phyloP scores from a whole-genome alignment of 2,329 filamentous ascomycete genomes.

The Aspergillus texensis region DNA sequence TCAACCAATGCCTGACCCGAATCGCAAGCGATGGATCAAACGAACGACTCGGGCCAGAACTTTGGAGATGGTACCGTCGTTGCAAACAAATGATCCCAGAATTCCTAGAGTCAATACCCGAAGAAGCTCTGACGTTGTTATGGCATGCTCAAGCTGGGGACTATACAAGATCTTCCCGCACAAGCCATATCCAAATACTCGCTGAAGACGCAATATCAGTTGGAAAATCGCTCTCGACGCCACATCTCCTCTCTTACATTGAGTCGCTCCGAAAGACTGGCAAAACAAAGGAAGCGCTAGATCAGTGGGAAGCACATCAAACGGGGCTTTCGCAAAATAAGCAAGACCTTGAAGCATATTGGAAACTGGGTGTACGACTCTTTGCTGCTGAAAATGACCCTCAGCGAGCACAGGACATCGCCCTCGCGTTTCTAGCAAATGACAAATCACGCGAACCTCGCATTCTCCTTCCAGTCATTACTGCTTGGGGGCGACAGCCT shows the following conservation, averaged over 20 bases:
- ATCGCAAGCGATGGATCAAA: constrained; percentile 32
- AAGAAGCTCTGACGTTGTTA: constrained; percentile 64
- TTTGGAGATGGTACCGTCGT: constrained; percentile 55
- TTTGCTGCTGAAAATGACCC: constrained; percentile 52
- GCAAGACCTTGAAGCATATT: constrained; percentile 45
- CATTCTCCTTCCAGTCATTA: constrained; percentile 66
- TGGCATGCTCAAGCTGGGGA: constrained; percentile 61
- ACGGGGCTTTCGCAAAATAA: constrained; percentile 53
- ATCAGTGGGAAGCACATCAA: constrained; percentile 64
- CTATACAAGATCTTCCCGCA: constrained; percentile 50
- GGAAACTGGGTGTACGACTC: constrained; percentile 54
- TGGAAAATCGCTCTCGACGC: constrained; percentile 56
- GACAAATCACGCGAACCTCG: constrained; percentile 48
- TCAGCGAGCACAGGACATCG: constrained; percentile 53
- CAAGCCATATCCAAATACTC: constrained; percentile 64
- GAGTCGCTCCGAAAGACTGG: constrained; percentile 69
- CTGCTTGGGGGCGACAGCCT: constrained; percentile 61
- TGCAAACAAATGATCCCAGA: constrained; percentile 50
- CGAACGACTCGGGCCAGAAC: constrained; percentile 35
- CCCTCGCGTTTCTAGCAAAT: constrained; percentile 45
- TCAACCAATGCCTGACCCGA: constrained; percentile 42
- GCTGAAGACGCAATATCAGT: constrained; percentile 67
- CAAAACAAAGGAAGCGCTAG: constrained; percentile 61
- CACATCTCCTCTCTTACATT: constrained; percentile 67
- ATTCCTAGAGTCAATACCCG: constrained; percentile 60